Base-by-base conservation (phyloP, 306 rosid genomes). In the Quercus glauca region DNA sequence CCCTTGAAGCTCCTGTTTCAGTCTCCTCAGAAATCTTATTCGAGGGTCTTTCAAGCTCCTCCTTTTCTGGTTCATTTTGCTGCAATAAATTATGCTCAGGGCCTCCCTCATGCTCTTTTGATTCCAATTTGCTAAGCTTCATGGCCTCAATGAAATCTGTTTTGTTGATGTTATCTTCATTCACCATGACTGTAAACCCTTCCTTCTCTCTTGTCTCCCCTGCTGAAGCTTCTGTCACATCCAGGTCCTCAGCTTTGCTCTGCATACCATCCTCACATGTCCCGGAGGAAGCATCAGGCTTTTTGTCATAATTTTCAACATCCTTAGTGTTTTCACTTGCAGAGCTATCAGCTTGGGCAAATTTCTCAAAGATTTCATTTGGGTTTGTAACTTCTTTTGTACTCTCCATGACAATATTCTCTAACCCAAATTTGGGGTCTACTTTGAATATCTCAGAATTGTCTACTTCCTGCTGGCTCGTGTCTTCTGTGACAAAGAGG, bases 41-140 rank as follows among this genome's bases (percentile, higher is more conserved):
- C 11, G 55, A 56, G 60, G 64, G 55, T 35, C 33, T 69, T 70
- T 52, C 79, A 55, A 51, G 70, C 63, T 76, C 73, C n/a, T 73
- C 31, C 25, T 80, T n/a, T 55, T 17, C 78, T n/a, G 73, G 74
- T 65, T 84, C 81, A 78, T 74, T 79, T 79, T 69, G 29, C 71
- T 59, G 73, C 73, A 61, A 73, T 37, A 61, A 84, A 73, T 51
- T 71, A 51, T 14, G 33, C 45, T 69, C 73, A 4, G 51, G 20
- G 70, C 73, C 77, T 13, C 17, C 73, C 4, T 55, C 68, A 1
- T 56, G 68, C 55, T 75, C 57, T 64, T 63, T 51, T 18, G 60
- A 51, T 17, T 41, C 74, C 55, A 25, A 3, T 76, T 33, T 78
- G 52, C 69, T 75, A 10, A 57, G 55, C 41, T 83, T 85, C 59